A percentile compares a stretch with the other conserved stretches of the same genome.
phyloP scores from a whole-genome alignment of 345 rosid genomes.

The Gossypium turneri region DNA sequence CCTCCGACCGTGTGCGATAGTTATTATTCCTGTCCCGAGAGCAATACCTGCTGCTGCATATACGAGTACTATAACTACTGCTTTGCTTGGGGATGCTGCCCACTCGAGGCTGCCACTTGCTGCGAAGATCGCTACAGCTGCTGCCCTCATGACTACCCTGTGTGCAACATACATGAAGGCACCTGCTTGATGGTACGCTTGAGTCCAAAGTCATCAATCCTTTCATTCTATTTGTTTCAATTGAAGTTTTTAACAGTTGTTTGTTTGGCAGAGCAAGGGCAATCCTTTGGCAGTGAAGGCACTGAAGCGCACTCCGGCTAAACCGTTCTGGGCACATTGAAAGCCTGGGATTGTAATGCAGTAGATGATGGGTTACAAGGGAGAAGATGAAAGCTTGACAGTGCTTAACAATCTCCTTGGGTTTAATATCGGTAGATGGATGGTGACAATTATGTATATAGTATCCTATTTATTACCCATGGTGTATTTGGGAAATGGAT shows the following conservation, averaged over 20 bases:
- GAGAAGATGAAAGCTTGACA: slow-evolving; percentile 6
- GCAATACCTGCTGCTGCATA: slow-evolving; percentile 83
- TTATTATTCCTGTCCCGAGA: slow-evolving; percentile 58
- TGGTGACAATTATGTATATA: slow-evolving; percentile 15
- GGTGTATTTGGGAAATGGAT: slow-evolving; percentile 3
- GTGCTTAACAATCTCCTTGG: neutral
- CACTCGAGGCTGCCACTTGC: slow-evolving; percentile 77
- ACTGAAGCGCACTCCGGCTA: slow-evolving; percentile 66
- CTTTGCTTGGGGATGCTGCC: slow-evolving; percentile 95
- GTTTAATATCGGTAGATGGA: neutral
- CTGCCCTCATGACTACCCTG: slow-evolving; percentile 81
- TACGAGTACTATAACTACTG: slow-evolving; percentile 55
- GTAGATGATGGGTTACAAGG: slow-evolving; percentile 11
- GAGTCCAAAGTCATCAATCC: neutral
- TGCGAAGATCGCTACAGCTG: slow-evolving; percentile 77
- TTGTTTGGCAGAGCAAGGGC: slow-evolving; percentile 64
- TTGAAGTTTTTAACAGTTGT: neutral
- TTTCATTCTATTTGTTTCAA: neutral
- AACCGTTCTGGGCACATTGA: slow-evolving; percentile 50
- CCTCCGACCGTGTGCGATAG: slow-evolving; percentile 73
- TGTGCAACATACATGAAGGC: slow-evolving; percentile 58
- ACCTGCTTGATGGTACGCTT: slow-evolving; percentile 62
- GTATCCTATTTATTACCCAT: neutral
- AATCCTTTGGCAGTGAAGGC: slow-evolving; percentile 75
- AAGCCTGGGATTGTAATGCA: slow-evolving; percentile 7